A percentile compares a stretch with the other conserved stretches of the same genome.
phyloP scores from a whole-genome alignment of 2,329 filamentous ascomycete genomes.

The Ilyonectria mors-panacis region DNA sequence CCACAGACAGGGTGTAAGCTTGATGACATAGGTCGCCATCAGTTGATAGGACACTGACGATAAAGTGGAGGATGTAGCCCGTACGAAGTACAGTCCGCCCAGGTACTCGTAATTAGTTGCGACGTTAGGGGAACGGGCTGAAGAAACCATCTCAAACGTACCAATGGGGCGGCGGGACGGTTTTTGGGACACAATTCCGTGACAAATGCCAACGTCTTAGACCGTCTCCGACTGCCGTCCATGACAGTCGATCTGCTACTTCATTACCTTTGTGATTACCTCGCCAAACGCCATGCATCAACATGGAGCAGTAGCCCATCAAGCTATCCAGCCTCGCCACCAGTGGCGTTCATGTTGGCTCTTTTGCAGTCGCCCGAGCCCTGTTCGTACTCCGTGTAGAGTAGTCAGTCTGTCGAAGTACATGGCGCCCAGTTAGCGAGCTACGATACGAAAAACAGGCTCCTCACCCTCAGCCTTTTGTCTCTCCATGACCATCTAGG shows the following conservation, averaged over 20 bases:
- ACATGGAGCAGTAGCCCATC: slow-evolving; percentile 15
- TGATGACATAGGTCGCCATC: neutral
- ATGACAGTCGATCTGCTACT: slow-evolving; percentile 23
- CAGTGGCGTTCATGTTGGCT: slow-evolving; percentile 17
- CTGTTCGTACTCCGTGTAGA: neutral
- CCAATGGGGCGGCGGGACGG: slow-evolving; percentile 35
- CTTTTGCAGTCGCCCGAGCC: neutral
- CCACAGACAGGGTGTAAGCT: slow-evolving; percentile 4
- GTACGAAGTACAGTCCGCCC: slow-evolving; percentile 8
- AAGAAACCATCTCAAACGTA: slow-evolving; percentile 38
- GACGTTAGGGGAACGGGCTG: slow-evolving; percentile 15
- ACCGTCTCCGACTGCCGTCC: slow-evolving; percentile 8
- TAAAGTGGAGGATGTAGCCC: slow-evolving; percentile 2
- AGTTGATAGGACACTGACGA: slow-evolving; percentile 13
- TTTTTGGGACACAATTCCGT: slow-evolving; percentile 30
- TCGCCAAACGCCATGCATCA: slow-evolving; percentile 9
- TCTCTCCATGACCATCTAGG: slow-evolving; percentile 5
- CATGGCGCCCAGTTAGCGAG: neutral
- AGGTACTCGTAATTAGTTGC: slow-evolving; percentile 22
- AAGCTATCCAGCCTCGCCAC: slow-evolving; percentile 18
- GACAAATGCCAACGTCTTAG: slow-evolving; percentile 37
- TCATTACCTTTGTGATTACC: neutral
- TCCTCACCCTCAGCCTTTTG: slow-evolving; percentile 11
- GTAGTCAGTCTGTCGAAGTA: neutral
- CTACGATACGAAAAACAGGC: neutral